Base-by-base conservation (phyloP, 441 rosid genomes). In the Adansonia madagascariensis region DNA sequence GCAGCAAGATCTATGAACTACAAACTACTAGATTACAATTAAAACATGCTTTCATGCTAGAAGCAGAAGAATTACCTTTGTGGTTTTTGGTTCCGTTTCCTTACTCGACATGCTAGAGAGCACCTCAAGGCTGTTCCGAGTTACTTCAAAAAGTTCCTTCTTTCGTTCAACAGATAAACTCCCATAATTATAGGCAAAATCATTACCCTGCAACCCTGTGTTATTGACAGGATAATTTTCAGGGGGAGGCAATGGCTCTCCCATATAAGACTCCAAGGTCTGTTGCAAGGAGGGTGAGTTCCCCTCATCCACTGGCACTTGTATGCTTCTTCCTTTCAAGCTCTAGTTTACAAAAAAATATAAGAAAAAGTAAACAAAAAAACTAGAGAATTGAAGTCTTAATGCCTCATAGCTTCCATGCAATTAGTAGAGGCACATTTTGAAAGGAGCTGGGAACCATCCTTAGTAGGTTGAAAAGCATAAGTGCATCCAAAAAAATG, bases 41-140 rank as follows among this genome's bases (percentile, higher is more conserved):
- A 22, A 68, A 46, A 18, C 18, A 12, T 20, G 53, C 43, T 49
- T 57, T 49, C 53, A 18, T 3, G 39, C 55, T 11, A 31, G 46
- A 52, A 79, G 62, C 70, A 57, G 39, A 60, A 49, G 24, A 62
- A 74, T 79, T 84, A 91, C 97, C 97, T 89, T 84, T 0, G 83
- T 64, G 46, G 91, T 82, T 71, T 89, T 85, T 11, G 88, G 89
- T 50, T 90, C 89, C 20, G 85, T 83, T 61, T 91, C 90, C 15
- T 84, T 79, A 67, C 80, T 90, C 86, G 90, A 80, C 79, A 90
- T 86, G 84, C 97, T 91, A 39, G 91, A 89, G 56, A 92, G 93
- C 82, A 92, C 86, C 44, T 92, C 97, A 73, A 94, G 84, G 80
- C 93, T 92, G 91, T 91, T 92, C 55, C 93, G 78, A 31, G 95